Conservation (phyloP, 1,139 yeast species). For the Suhomyces bolitotheri region DNA sequence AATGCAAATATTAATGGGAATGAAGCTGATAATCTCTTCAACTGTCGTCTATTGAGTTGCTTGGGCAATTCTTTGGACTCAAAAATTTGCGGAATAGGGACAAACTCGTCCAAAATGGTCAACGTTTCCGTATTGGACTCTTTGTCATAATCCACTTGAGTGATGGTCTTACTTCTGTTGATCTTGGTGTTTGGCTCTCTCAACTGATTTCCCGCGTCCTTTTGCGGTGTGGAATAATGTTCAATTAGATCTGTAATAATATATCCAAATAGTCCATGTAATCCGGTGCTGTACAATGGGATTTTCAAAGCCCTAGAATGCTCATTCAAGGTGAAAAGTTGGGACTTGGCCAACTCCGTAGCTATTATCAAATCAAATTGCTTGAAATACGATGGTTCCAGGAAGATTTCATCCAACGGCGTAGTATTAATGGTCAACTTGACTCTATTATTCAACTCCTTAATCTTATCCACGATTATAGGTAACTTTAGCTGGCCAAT, state of each 20-base stretch:
- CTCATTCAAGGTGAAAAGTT: slow-evolving; percentile 48
- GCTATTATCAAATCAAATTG: slow-evolving; percentile 73
- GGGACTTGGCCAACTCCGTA: slow-evolving; percentile 56
- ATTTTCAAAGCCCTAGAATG: slow-evolving; percentile 55
- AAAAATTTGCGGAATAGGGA: slow-evolving; percentile 33
- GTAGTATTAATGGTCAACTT: slow-evolving; percentile 44
- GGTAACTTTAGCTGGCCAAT: slow-evolving; percentile 57
- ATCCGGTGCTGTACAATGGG: slow-evolving; percentile 68
- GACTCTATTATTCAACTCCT: slow-evolving; percentile 79
- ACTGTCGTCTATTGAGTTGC: slow-evolving; percentile 54
- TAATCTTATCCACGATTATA: slow-evolving; percentile 54
- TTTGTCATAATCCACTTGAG: slow-evolving; percentile 38
- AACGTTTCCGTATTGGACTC: slow-evolving; percentile 50
- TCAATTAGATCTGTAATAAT: slow-evolving; percentile 74
- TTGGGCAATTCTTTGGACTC: slow-evolving; percentile 40
- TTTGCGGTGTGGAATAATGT: slow-evolving; percentile 50
- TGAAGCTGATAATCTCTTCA: slow-evolving; percentile 57
- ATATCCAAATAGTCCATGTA: slow-evolving; percentile 83
- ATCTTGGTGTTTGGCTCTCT: slow-evolving; percentile 48
- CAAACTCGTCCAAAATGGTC: slow-evolving; percentile 56
- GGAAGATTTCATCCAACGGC: slow-evolving; percentile 27
- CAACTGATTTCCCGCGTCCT: slow-evolving; percentile 52
- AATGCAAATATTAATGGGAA: slow-evolving; percentile 64
- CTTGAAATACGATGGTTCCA: slow-evolving; percentile 41
- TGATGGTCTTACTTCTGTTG: slow-evolving; percentile 52